A percentile compares a stretch with the other conserved stretches of the same genome.
These are phyloP conservation scores for Chlorella vulgaris DNA, from an alignment of 139 green algal genomes.

Conservation along the genomic window DNA sequence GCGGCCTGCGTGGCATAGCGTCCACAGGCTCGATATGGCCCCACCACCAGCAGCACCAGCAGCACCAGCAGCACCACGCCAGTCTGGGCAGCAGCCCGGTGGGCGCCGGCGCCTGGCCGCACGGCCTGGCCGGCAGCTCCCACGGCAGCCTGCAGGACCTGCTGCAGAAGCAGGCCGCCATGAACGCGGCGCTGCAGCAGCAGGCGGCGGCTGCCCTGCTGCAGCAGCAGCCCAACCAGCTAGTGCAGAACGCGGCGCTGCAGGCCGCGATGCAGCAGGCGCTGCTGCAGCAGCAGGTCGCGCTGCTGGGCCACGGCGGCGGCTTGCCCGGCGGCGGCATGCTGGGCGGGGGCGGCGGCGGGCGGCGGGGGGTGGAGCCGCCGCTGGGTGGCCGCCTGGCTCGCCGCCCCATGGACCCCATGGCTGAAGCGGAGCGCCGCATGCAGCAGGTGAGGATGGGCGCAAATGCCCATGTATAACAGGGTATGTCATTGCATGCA, in stretches of 20 bases:
- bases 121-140: background rate
- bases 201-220: conserved; percentile 42
- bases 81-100: conserved; percentile 35
- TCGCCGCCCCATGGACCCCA: conserved; percentile 70
- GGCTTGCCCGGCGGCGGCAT: conserved; percentile 36
- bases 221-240: conserved; percentile 55
- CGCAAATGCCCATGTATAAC: no score
- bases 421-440: conserved; percentile 78
- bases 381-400: conserved; percentile 70
- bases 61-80: no score
- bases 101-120: conserved; percentile 11
- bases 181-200: conserved; percentile 32
- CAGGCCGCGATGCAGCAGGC: conserved; percentile 47
- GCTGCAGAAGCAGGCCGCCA: conserved; percentile 39
- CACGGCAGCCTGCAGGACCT: conserved; percentile 39
- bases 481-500: no score
- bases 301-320: conserved; percentile 28
- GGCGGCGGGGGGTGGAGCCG: conserved; percentile 32
- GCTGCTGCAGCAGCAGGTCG: conserved; percentile 44
- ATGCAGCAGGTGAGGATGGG: conserved; percentile 52
- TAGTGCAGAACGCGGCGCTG: conserved; percentile 47
- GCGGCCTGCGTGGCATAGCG: conserved; percentile 30
- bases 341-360: conserved; percentile 10
- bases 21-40: conserved; percentile 36
- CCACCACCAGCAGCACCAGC: conserved; percentile 1